A percentile compares a stretch with the other conserved stretches of the same genome.
phyloP scores from a whole-genome alignment of 768 basidiomycete species.

The Obba rivulosa region DNA sequence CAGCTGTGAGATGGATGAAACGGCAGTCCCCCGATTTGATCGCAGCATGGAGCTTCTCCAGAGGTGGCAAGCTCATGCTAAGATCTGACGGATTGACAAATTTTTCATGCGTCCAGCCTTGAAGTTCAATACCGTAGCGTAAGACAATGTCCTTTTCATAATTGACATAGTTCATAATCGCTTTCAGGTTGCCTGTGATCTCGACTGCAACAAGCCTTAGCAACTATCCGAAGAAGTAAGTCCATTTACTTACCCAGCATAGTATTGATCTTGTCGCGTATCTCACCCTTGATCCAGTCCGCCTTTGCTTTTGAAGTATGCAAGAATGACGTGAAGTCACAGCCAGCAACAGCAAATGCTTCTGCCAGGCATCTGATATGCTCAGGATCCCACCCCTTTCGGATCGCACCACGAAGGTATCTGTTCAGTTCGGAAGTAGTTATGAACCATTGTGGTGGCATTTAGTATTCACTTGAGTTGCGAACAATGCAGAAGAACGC shows the following conservation, averaged over 20 bases:
- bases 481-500: background rate
- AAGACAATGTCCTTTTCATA: background rate
- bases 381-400: background rate
- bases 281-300: background rate
- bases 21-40: no score
- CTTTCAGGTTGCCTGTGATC: background rate
- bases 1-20: no score
- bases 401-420: background rate
- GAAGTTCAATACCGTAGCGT: background rate
- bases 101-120: background rate
- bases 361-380: constrained; percentile 1
- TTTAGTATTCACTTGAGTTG: background rate
- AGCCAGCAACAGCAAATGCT: constrained; percentile 3
- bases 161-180: background rate
- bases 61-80: background rate
- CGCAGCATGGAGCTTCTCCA: background rate
- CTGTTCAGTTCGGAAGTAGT: background rate
- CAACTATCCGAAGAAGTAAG: background rate
- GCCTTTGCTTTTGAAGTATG: background rate
- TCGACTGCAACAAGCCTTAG: background rate
- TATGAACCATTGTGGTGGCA: constrained; percentile 1
- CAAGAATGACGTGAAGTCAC: background rate
- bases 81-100: background rate
- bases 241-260: background rate
- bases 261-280: background rate